A percentile compares a stretch with the other conserved stretches of the same genome.
Conservation (phyloP, 352 stramenopile species). For the Pythium phragmitis region DNA sequence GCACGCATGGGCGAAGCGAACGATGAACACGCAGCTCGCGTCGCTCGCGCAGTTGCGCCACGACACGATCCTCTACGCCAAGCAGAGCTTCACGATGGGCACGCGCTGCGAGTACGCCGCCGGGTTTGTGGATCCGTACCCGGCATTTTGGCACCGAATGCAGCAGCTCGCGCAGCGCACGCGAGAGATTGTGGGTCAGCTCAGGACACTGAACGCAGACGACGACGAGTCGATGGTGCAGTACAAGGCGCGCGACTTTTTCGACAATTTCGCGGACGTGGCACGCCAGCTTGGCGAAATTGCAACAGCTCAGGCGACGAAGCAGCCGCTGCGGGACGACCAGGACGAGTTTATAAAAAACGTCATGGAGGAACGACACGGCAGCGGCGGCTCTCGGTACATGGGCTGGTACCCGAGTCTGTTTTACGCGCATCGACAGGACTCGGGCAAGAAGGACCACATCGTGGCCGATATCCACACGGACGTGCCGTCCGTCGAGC, state of each 20-base stretch:
- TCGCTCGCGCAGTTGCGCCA: slow-evolving; percentile 28
- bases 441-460: slow-evolving; percentile 34
- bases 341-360: slow-evolving; percentile 28
- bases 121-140: slow-evolving; percentile 30
- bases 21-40: slow-evolving; percentile 32
- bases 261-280: slow-evolving; percentile 21
- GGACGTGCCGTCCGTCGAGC: slow-evolving; percentile 30
- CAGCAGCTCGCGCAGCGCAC: slow-evolving; percentile 19
- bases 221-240: slow-evolving; percentile 3
- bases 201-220: slow-evolving; percentile 1
- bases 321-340: slow-evolving; percentile 15
- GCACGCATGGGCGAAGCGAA: slow-evolving; percentile 20
- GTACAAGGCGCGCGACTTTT: slow-evolving; percentile 16
- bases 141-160: slow-evolving; percentile 27
- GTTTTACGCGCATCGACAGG: slow-evolving; percentile 31
- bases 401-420: slow-evolving; percentile 37
- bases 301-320: slow-evolving; percentile 8
- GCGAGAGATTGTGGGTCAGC: background rate
- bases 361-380: slow-evolving; percentile 26
- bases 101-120: slow-evolving; percentile 26
- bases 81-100: slow-evolving; percentile 25
- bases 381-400: slow-evolving; percentile 24
- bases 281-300: slow-evolving; percentile 21
- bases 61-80: slow-evolving; percentile 33
- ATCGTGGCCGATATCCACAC: slow-evolving; percentile 37